Evolutionary conservation across 208 protist species (phyloP), one percentile per base, ranked within the genome.

Genomic region (Willaertia magna): DNA sequence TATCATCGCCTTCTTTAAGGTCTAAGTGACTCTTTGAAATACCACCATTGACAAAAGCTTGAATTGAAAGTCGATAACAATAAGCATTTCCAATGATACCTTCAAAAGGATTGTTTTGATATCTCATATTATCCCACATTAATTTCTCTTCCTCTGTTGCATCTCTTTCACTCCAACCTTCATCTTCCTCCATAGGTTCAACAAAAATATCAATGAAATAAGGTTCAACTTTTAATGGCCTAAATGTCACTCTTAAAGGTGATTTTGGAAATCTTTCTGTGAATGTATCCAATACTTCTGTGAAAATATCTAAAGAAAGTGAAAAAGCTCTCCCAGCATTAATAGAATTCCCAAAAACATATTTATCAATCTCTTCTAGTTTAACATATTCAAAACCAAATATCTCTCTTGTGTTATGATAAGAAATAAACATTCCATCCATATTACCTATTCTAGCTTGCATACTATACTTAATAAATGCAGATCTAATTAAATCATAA

Each of bases 321-420:
- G 44, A 30, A 85, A 88, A 88, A 9, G 20, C 30, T 44, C 67
- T 11, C 11, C 88, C 86, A 42, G 74, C 88, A 2, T 85, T 86
- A 16, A 86, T 30, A 22, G 40, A 4, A 48, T 40, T 87, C 14
- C 86, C 86, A 30, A 88, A 89, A 59, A 87, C 12, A 43, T 55
- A 52, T 18, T 26, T 49, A 22, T 92, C 90, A 46, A 92, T 90
- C 26, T 91, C 90, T 4, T 30, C 30, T n/a, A 85, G 14, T 26
- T 55, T 79, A 0, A 92, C 6, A 49, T 86, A 92, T 48, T 92
- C 90, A 12, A 91, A 90, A 14, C 90, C 90, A 83, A 92, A 92
- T 0, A 92, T 88, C 34, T 87, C 67, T 51, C 67, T 85, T 20
- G 90, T 92, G 30, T 92, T 92, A n/a, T 92, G 90, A 85, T 92